phyloP scores from a whole-genome alignment of 2,329 filamentous ascomycete species.

The Paraconiothyrium brasiliense region DNA sequence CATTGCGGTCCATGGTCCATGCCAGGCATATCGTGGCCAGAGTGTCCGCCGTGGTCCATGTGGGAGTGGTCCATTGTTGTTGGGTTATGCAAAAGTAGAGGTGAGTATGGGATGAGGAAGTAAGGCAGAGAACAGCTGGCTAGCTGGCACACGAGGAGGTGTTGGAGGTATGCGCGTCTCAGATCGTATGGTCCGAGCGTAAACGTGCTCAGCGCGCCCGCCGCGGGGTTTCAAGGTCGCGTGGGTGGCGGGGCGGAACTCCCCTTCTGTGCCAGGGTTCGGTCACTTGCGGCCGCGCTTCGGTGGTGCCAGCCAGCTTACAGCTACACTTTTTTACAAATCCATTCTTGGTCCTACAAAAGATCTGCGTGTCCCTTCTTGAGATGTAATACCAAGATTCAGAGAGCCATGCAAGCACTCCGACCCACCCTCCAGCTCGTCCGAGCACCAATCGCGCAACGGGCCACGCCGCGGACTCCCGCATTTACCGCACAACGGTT shows the following conservation, averaged over 20 bases:
- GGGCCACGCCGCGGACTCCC: conserved; percentile 23
- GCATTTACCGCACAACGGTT: conserved; percentile 29
- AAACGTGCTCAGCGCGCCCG: not conserved
- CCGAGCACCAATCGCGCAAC: conserved; percentile 23
- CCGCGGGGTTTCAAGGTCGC: conserved; percentile 23
- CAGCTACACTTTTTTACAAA: conserved; percentile 5
- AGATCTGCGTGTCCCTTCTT: not conserved
- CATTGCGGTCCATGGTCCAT: conserved; percentile 67
- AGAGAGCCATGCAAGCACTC: conserved; percentile 30
- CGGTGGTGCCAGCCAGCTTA: conserved; percentile 8
- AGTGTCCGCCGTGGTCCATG: conserved; percentile 60
- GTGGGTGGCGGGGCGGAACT: conserved; percentile 16
- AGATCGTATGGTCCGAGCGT: conserved; percentile 17
- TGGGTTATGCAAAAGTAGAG: not conserved
- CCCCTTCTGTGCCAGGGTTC: not conserved
- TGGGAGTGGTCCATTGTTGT: conserved; percentile 36
- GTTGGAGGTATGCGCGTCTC: conserved; percentile 9
- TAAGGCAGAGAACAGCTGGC: conserved; percentile 11
- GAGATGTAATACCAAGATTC: conserved; percentile 2
- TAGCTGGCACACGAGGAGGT: not conserved
- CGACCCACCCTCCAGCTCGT: conserved; percentile 26
- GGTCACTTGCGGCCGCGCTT: conserved; percentile 21
- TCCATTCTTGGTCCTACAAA: not conserved
- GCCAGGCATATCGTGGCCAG: conserved; percentile 64
- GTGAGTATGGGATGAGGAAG: conserved; percentile 1